Conservation (phyloP, 495 filamentous ascomycete genomes). For the Penicillium cinerascens region DNA sequence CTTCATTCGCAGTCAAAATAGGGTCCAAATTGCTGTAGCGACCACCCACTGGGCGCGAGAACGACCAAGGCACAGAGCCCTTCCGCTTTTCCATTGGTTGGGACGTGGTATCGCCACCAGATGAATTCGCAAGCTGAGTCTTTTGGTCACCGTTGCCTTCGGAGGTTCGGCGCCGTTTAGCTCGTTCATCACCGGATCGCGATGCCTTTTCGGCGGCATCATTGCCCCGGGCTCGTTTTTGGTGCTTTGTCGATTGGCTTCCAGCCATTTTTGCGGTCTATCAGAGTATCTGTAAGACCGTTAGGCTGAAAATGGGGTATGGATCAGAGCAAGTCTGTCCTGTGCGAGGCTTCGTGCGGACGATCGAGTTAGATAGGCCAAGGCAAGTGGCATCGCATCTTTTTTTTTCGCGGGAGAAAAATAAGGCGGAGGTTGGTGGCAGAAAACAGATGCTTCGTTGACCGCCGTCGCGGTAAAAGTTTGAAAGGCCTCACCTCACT, state of each 20-base stretch:
- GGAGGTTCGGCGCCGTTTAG: slow-evolving; percentile 37
- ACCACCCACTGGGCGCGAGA: slow-evolving; percentile 32
- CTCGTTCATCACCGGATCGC: slow-evolving; percentile 21
- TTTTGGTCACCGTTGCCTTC: slow-evolving; percentile 7
- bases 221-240: slow-evolving; percentile 36
- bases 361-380: background rate
- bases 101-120: background rate
- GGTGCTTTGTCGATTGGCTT: slow-evolving; percentile 20
- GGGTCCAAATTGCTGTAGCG: slow-evolving; percentile 62
- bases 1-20: slow-evolving; percentile 73
- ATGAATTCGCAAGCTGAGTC: background rate
- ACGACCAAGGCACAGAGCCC: slow-evolving; percentile 28
- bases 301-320: background rate
- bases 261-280: slow-evolving; percentile 13
- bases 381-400: background rate
- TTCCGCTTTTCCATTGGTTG: slow-evolving; percentile 10
- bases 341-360: background rate
- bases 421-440: slow-evolving; percentile 14
- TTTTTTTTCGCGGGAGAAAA: slow-evolving; percentile 22
- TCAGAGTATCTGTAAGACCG: background rate
- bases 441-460: slow-evolving; percentile 17
- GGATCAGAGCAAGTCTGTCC: background rate
- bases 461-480: slow-evolving; percentile 20
- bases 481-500: slow-evolving; percentile 13
- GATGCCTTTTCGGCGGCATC: slow-evolving; percentile 29